A percentile compares a stretch with the other conserved stretches of the same genome.
phyloP scores from a whole-genome alignment of 306 rosid genomes.

The Casuarina cunninghamiana region DNA sequence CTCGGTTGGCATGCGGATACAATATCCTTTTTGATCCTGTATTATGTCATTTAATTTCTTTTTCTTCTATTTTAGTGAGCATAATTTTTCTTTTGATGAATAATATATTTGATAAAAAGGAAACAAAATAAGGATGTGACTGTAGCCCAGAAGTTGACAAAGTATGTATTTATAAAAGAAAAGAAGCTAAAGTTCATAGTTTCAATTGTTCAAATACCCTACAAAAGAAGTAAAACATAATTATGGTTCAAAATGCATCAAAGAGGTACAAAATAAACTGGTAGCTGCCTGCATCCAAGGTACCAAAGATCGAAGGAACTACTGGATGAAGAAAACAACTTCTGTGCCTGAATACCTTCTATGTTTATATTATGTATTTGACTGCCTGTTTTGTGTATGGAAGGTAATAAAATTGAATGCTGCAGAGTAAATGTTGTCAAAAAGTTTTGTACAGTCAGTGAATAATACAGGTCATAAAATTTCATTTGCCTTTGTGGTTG shows the following conservation, averaged over 20 bases:
- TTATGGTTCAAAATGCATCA: not conserved
- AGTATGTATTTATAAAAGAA: not conserved
- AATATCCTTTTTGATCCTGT: constrained; percentile 70
- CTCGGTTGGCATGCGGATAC: constrained; percentile 99
- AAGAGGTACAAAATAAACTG: not conserved
- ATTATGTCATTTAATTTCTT: constrained; percentile 17
- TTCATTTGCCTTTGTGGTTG: not conserved
- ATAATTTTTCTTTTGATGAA: not conserved
- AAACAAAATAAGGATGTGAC: not conserved
- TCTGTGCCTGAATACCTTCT: not conserved
- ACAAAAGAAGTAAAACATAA: not conserved
- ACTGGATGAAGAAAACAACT: not conserved
- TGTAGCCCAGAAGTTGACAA: not conserved
- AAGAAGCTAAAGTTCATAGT: not conserved
- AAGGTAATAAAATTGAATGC: not conserved
- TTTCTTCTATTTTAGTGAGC: not conserved
- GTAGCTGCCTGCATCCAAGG: not conserved
- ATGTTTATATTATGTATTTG: not conserved
- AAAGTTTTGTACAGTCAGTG: not conserved
- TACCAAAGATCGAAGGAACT: not conserved
- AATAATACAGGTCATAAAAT: not conserved
- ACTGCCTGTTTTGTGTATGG: not conserved
- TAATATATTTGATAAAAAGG: not conserved
- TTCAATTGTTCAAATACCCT: not conserved
- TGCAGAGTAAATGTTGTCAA: not conserved